Evolutionary conservation across 306 rosid species (phyloP), one percentile per base, ranked within the genome.

Genomic region (Medicago ruthenica): DNA sequence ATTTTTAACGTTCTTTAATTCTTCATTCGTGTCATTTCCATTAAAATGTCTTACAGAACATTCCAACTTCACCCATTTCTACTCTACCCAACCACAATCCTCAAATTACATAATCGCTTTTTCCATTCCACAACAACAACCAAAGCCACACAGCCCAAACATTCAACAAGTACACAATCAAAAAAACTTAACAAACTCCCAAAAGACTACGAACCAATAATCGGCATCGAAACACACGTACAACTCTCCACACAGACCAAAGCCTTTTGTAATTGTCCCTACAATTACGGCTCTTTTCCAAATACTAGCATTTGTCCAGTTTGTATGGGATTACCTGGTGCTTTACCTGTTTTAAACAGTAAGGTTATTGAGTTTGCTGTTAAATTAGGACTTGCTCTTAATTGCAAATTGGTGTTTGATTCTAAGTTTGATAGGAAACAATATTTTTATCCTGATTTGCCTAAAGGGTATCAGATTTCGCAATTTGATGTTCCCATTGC

Each of bases 341-440:
- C 98, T 75, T 82, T 95, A 50, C 97, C 97, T 2, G 95, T 95
- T 79, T 66, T 95, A 84, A 95, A 90, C 80, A 84, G 91, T 24
- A 95, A 84, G 85, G 87, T 89, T 77, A 86, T 90, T 67, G 92
- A 89, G 34, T 89, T 81, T 83, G 96, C 97, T 20, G 86, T 95
- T 12, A 92, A 89, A 74, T 68, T 92, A 67, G 96, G 96, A 0
- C 92, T 89, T 74, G 96, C 98, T 18, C 93, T 95, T 71, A 95
- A 95, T 72, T 92, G 97, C 74, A 90, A 89, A 45, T 72, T 95
- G 82, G 80, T 92, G 81, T 76, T 90, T 42, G 83, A 89, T 80
- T 95, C 98, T 36, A 95, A 89, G 83, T 95, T 95, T 81, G 98
- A 95, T 79, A 92, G 98, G 89, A 92, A 92, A 82, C 97, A 95